Base-by-base conservation (phyloP, 768 basidiomycete species). In the Leccinellum rugosiceps region DNA sequence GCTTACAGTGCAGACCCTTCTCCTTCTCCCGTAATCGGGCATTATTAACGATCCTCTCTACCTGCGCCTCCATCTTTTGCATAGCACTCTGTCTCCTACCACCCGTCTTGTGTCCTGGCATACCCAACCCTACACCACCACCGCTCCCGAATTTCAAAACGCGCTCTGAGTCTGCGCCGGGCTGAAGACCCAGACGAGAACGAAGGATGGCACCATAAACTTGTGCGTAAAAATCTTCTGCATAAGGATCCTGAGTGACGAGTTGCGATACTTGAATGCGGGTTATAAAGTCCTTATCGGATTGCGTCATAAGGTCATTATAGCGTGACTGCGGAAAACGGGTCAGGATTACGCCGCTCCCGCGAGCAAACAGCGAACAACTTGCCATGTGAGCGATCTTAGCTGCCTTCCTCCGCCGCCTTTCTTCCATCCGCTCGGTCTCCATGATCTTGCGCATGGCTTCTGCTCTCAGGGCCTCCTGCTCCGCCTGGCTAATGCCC, bases 281-380 rank as follows among this genome's bases (percentile, higher is more conserved):
- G 34, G 97, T 98, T 75, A 99, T 98, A 70, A 98, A 99, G 69
- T 98, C 97, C 76, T 98, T 98, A 79, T 99, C 97, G 11, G 92
- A 94, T 74, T 94, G 93, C 3, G 93, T 94, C 94, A 96, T 96
- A 35, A 95, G 80, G 71, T 94, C 92, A 64, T 96, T 96, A 68
- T 94, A 94, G 58, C 91, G 86, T 58, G 94, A 84, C 93, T 94
- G 52, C 9, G 61, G 19, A 46, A 28, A 19, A 32, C 1, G 3
- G 26, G 41, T 56, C 25, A 47, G 4, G 17, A 34, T 60, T 11
- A 54, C 21, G 44, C 19, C 13, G 3, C 23, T 51, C 14, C 41
- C 19, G n/a, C 17, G 30, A 38, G 26, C 50, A 41, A 49, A 51
- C 5, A 30, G 41, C 38, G 34, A 41, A 8, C 5, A 31, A 73